Evolutionary conservation across 2,329 filamentous ascomycete species (phyloP), one percentile per base, ranked within the genome.

Genomic region (Paracoccidioides brasiliensis): DNA sequence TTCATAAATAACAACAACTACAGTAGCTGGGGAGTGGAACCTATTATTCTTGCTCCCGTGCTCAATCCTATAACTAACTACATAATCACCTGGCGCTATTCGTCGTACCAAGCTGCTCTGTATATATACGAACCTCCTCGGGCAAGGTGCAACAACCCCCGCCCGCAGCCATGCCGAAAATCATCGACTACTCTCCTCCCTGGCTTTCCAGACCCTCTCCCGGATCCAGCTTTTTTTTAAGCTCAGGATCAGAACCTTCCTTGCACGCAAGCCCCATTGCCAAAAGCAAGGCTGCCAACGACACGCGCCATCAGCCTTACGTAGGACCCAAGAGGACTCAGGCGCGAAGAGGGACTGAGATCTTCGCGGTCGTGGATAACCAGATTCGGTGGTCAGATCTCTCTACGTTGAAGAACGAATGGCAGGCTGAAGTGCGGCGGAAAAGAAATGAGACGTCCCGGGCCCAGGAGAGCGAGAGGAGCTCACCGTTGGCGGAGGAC

Each of bases 371-470:
- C 22, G 84, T 86, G 43, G 90, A 90, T 51, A 90, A 86, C 63
- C 88, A 97, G 70, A 86, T 98, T 58, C 80, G 90, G 69, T 98
- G 93, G 90, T 85, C 87, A 8, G 88, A 95, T 70, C 73, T 98
- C 55, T 81, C 83, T 53, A 81, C 84, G 57, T 70, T 97, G 65
- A 95, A 94, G 74, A 86, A 82, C 55, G 67, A 73, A 61, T 76
- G 73, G 72, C 70, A 74, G 58, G 68, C 73, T 50, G 63, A 66
- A 53, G 60, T 66, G n/a, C 66, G 64, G 55, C 64, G 67, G 44
- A 70, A 68, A 59, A 59, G 57, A 43, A 67, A 67, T 54, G 56
- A 51, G 45, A 44, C 64, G 38, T 57, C 62, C 42, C 56, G 63
- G 63, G 44, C 60, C 63, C 52, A 61, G 61, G 44, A 46, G 15